phyloP scores from a whole-genome alignment of 805 yeast species.

The Wickerhamiella vanderwaltii region DNA sequence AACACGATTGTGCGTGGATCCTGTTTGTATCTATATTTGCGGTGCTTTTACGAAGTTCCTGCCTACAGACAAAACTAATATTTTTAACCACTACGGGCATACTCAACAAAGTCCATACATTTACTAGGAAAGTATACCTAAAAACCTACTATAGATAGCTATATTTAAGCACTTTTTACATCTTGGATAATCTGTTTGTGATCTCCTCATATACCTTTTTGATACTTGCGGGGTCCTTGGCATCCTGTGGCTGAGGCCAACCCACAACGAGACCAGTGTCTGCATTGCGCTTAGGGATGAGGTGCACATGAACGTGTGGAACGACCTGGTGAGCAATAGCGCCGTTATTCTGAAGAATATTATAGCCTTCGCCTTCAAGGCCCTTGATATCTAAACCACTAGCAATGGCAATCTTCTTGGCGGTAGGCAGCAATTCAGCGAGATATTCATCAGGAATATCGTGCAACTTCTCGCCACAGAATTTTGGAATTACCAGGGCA shows the following conservation, averaged over 20 bases:
- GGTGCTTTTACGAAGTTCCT: too few species aligned
- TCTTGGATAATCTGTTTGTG: slow-evolving; percentile 30
- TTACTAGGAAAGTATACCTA: too few species aligned
- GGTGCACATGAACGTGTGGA: slow-evolving; percentile 92
- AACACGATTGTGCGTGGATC: too few species aligned
- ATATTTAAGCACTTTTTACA: slow-evolving; percentile 8
- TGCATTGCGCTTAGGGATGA: slow-evolving; percentile 74
- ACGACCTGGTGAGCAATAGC: slow-evolving; percentile 91
- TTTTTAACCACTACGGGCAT: too few species aligned
- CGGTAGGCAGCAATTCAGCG: slow-evolving; percentile 74
- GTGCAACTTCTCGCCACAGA: slow-evolving; percentile 87
- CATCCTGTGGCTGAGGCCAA: slow-evolving; percentile 85
- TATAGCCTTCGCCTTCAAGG: slow-evolving; percentile 60
- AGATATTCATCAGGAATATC: slow-evolving; percentile 85
- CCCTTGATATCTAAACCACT: slow-evolving; percentile 45
- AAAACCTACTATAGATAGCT: background rate
- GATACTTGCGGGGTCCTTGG: slow-evolving; percentile 46
- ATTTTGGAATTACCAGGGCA: slow-evolving; percentile 79
- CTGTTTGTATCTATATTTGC: too few species aligned
- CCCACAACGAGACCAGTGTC: slow-evolving; percentile 74
- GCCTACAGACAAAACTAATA: too few species aligned
- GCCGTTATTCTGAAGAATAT: slow-evolving; percentile 86
- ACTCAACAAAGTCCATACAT: too few species aligned
- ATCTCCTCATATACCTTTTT: slow-evolving; percentile 55
- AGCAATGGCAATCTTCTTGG: slow-evolving; percentile 71